A percentile compares a stretch with the other conserved stretches of the same genome.
These are phyloP conservation scores for Moesziomyces sp. DNA, from an alignment of 1,284 basidiomycete species.

Conservation along the genomic window DNA sequence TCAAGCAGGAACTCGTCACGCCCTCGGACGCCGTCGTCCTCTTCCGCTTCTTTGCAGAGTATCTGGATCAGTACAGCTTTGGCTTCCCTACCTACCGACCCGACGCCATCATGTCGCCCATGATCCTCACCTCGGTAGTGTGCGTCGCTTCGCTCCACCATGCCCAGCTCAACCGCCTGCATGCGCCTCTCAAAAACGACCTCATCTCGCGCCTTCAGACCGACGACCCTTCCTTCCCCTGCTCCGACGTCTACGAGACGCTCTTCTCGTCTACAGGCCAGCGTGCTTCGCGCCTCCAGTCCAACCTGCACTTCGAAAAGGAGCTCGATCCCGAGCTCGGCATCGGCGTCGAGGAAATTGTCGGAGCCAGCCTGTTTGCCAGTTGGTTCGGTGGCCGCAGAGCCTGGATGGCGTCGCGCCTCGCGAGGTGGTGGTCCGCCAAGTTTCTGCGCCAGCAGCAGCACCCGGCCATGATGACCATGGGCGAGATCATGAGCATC, in stretches of 20 bases:
- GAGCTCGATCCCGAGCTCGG: constrained; percentile 40
- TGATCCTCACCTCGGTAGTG: constrained; percentile 32
- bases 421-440: constrained; percentile 37
- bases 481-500: constrained; percentile 44
- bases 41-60: constrained; percentile 41
- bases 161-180: constrained; percentile 32
- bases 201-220: constrained; percentile 34
- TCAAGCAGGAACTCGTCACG: constrained; percentile 37
- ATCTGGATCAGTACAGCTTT: constrained; percentile 41
- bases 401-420: constrained; percentile 40
- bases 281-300: constrained; percentile 12
- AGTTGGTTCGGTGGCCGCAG: constrained; percentile 31
- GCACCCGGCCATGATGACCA: constrained; percentile 39
- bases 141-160: constrained; percentile 34
- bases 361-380: constrained; percentile 29
- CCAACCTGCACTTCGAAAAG: constrained; percentile 35
- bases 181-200: constrained; percentile 22
- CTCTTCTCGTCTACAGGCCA: constrained; percentile 28
- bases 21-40: constrained; percentile 30
- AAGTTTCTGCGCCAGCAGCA: constrained; percentile 39
- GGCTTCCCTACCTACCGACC: constrained; percentile 35
- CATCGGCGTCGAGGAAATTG: constrained; percentile 40
- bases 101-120: constrained; percentile 46
- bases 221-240: constrained; percentile 33
- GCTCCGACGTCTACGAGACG: constrained; percentile 36